phyloP scores from a whole-genome alignment of 2,329 filamentous ascomycete species.

The Tolypocladium guangdongense region DNA sequence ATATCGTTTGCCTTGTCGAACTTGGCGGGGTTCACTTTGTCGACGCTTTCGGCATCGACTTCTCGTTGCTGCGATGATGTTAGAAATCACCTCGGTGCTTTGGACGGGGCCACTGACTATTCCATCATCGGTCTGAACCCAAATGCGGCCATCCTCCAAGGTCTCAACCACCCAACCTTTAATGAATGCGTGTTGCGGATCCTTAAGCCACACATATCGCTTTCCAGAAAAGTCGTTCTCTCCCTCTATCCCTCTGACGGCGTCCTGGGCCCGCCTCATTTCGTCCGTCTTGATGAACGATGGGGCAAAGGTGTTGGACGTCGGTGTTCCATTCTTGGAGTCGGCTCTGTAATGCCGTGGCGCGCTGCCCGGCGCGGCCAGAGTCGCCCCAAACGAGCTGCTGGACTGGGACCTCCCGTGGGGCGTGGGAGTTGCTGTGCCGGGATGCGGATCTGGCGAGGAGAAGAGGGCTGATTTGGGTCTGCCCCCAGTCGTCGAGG shows the following conservation, averaged over 20 bases:
- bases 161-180: slow-evolving; percentile 89
- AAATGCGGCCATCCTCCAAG: slow-evolving; percentile 52
- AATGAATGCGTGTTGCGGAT: slow-evolving; percentile 77
- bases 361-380: slow-evolving; percentile 25
- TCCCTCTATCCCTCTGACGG: slow-evolving; percentile 71
- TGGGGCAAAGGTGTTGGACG: slow-evolving; percentile 81
- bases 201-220: slow-evolving; percentile 94
- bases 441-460: slow-evolving; percentile 38
- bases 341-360: slow-evolving; percentile 37
- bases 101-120: slow-evolving; percentile 45
- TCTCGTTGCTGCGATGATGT: slow-evolving; percentile 59
- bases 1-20: slow-evolving; percentile 99
- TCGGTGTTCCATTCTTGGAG: slow-evolving; percentile 53
- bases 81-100: slow-evolving; percentile 4
- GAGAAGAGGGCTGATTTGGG: slow-evolving; percentile 69
- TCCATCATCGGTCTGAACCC: slow-evolving; percentile 91
- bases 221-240: slow-evolving; percentile 99
- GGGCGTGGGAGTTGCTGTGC: slow-evolving; percentile 28
- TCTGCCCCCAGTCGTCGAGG: slow-evolving; percentile 39
- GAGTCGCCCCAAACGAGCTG: slow-evolving; percentile 34
- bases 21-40: slow-evolving; percentile 98
- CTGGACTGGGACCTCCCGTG: slow-evolving; percentile 63
- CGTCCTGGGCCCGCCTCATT: slow-evolving; percentile 44
- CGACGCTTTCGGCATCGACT: slow-evolving; percentile 74
- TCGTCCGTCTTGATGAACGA: slow-evolving; percentile 91